These are phyloP conservation scores for Ogataea populi-albae DNA, from an alignment of 805 yeast genomes.

Conservation along the genomic window DNA sequence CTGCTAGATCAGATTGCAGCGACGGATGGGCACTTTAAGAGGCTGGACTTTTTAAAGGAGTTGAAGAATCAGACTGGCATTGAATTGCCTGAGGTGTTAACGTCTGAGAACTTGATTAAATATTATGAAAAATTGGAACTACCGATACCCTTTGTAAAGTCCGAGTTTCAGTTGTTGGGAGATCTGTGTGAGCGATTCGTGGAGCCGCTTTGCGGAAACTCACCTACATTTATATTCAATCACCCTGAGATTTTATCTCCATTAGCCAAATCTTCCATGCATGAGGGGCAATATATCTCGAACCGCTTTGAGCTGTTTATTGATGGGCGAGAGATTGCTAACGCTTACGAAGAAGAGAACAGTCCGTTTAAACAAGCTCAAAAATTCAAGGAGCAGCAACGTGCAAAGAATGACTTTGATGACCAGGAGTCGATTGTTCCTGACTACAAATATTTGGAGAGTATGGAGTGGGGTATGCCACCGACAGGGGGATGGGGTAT, in stretches of 20 bases:
- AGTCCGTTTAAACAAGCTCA: conserved; percentile 67
- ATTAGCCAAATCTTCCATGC: conserved; percentile 66
- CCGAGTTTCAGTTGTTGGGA: conserved; percentile 64
- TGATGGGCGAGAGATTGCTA: conserved; percentile 74
- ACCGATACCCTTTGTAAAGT: conserved; percentile 35
- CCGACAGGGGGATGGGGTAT: conserved; percentile 99
- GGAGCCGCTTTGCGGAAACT: conserved; percentile 55
- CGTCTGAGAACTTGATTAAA: conserved; percentile 37
- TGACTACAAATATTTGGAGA: conserved; percentile 66
- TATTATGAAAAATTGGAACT: conserved; percentile 40
- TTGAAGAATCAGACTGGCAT: conserved; percentile 53
- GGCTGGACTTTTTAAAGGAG: conserved; percentile 64
- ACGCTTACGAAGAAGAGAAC: conserved; percentile 97
- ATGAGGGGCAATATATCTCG: conserved; percentile 42
- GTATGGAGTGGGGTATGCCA: conserved; percentile 91
- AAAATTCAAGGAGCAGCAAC: conserved; percentile 63
- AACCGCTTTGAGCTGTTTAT: conserved; percentile 84
- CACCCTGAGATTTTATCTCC: conserved; percentile 89
- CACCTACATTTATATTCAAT: conserved; percentile 73
- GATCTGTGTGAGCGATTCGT: conserved; percentile 56
- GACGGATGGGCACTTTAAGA: conserved; percentile 33
- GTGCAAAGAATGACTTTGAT: conserved; percentile 41
- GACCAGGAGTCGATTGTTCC: conserved; percentile 68
- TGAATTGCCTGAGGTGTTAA: conserved; percentile 44
- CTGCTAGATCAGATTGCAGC: conserved; percentile 12